Percentiles rank a stretch among this genome's conserved stretches.
These are phyloP conservation scores for Fusarium stilboides DNA, from an alignment of 2,329 filamentous ascomycete species.

Conservation along the genomic window DNA sequence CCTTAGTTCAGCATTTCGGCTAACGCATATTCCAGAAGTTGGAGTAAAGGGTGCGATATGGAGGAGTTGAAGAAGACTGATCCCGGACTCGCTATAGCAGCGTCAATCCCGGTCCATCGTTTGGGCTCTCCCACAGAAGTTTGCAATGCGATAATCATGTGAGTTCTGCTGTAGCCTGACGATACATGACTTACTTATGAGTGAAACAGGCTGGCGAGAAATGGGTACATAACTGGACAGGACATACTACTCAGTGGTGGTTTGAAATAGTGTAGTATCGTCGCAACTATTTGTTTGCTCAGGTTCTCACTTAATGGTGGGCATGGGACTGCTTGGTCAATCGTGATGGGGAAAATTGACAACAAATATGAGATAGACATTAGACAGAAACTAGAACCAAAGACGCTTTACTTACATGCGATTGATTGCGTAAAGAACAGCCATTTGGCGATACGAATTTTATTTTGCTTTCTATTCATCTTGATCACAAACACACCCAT, in stretches of 20 bases:
- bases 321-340: no score
- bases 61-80: conserved; percentile 51
- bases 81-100: conserved; percentile 55
- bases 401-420: no score
- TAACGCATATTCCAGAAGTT: conserved; percentile 45
- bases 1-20: background rate
- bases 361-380: no score
- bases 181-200: background rate
- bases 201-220: conserved; percentile 14
- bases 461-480: no score
- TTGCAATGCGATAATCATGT: conserved; percentile 54
- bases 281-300: no score
- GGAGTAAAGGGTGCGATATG: conserved; percentile 51
- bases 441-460: no score
- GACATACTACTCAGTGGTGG: conserved; percentile 25
- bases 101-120: conserved; percentile 54
- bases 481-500: no score
- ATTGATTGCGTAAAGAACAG: no score
- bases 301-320: no score
- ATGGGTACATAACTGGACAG: conserved; percentile 31
- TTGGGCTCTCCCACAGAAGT: conserved; percentile 56
- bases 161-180: conserved; percentile 12
- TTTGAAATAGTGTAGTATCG: conserved; percentile 12
- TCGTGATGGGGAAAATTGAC: no score
- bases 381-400: no score